Evolutionary conservation across 208 protist species (phyloP), one percentile per base, ranked within the genome.

Genomic region (Naegleria fowleri): DNA sequence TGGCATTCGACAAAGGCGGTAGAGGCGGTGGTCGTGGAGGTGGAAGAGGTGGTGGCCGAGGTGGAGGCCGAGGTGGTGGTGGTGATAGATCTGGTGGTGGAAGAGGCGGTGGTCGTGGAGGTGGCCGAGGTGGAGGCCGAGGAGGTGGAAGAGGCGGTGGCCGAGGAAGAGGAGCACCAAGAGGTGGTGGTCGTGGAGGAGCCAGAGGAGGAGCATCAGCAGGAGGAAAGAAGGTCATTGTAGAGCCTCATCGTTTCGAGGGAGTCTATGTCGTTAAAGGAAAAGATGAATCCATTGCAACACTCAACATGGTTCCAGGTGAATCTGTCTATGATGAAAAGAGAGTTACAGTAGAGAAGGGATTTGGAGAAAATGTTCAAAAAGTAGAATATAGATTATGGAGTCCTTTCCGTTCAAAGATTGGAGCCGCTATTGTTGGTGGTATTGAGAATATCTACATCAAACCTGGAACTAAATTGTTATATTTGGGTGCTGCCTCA

Each of bases 321-420:
- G 98, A 99, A 87, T 97, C 97, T 67, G 99, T 99, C 0, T 99
- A 99, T 93, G 98, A 98, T 38, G 99, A 99, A 95, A 99, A 99
- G 95, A 95, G 99, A 79, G 98, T 99, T 89, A 94, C 92, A 11
- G 96, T 97, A 43, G 97, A 98, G 75, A 93, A 93, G 41, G 84
- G 86, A 92, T 48, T 51, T 38, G 52, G 75, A 43, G 52, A 87
- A 94, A 48, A 91, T 29, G 96, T 94, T 33, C 96, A 98, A 67
- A 99, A 99, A 94, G 98, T 99, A 91, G 99, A 99, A 96, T 99
- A 99, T 95, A 97, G 99, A 92, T 96, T 99, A 51, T 99, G 99
- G 99, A 99, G 99, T 94, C 99, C 99, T 25, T 99, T 99, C 97
- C 95, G 99, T 89, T 99, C 98, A 29, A 99, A 99, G 96, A 94